Evolutionary conservation across 129 eudicot genomes (phyloP).

Genomic region (Chrysanthemum lavandulifolium): DNA sequence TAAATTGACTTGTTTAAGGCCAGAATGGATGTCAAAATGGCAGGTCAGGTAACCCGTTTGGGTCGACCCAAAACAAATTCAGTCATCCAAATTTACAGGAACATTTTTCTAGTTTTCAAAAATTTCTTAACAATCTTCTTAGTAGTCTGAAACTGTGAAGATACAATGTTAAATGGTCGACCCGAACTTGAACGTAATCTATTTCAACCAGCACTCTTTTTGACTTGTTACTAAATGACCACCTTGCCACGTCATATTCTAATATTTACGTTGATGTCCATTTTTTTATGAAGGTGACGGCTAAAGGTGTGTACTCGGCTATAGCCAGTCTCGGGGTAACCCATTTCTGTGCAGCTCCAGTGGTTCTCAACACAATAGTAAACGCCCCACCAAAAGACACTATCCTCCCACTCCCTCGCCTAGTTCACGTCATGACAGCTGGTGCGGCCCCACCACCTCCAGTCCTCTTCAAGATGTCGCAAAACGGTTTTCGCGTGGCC

Average conservation of each 20-base stretch:
- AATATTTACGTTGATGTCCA: neutral
- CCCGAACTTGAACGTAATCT: neutral
- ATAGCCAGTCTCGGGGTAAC: conserved; percentile 75
- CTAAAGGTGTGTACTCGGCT: conserved; percentile 71
- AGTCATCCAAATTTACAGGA: no score
- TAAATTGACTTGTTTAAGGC: no score
- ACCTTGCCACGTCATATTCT: neutral
- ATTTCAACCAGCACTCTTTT: neutral
- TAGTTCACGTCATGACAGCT: conserved; percentile 80
- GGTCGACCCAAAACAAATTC: no score
- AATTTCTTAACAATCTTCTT: no score
- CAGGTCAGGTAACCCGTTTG: no score
- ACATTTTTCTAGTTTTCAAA: no score
- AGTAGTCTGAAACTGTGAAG: no score
- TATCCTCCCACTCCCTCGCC: conserved; percentile 65
- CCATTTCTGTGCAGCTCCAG: conserved; percentile 93
- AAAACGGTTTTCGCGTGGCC: conserved; percentile 65
- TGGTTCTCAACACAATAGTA: conserved; percentile 76
- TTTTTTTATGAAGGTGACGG: conserved; percentile 48
- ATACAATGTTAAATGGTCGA: neutral
- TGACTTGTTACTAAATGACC: neutral
- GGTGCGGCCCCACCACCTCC: conserved; percentile 96
- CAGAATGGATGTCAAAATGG: no score
- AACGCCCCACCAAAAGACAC: conserved; percentile 61
- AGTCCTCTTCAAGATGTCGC: conserved; percentile 63